Conservation (phyloP, 768 basidiomycete species). For the Dioszegia hungarica region DNA sequence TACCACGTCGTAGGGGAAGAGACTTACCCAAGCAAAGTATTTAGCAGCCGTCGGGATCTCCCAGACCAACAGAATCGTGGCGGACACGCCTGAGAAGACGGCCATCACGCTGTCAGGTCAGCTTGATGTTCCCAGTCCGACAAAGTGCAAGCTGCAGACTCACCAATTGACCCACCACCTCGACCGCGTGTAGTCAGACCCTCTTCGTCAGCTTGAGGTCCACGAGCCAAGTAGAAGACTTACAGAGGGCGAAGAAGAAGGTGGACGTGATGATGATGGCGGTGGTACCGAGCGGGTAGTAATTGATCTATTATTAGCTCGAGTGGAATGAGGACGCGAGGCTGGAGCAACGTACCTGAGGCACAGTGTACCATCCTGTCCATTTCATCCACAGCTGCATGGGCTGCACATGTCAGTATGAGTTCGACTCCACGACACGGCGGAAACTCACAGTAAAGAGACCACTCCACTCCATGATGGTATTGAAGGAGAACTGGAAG, state of each 20-base stretch:
- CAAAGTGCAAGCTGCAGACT: no score
- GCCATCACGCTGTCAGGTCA: not conserved
- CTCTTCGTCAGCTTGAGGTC: not conserved
- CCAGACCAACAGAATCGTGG: slow-evolving; percentile 57
- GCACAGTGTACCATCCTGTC: slow-evolving; percentile 11
- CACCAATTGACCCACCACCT: slow-evolving; percentile 7
- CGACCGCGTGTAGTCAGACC: slow-evolving; percentile 7
- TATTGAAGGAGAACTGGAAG: slow-evolving; percentile 13
- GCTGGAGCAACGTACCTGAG: not conserved
- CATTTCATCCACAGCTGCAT: slow-evolving; percentile 22
- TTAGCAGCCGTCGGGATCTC: slow-evolving; percentile 58
- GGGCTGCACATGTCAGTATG: not conserved
- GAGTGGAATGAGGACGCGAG: not conserved
- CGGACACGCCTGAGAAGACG: slow-evolving; percentile 3
- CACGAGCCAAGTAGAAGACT: not conserved
- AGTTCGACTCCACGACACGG: no score
- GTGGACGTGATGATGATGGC: slow-evolving; percentile 35
- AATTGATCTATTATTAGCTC: slow-evolving; percentile 22
- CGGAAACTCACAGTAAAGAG: slow-evolving; percentile 17
- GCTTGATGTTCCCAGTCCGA: no score
- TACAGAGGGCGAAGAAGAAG: slow-evolving; percentile 9
- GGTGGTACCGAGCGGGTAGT: slow-evolving; percentile 30
- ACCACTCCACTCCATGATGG: slow-evolving; percentile 25
- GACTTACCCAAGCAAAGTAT: slow-evolving; percentile 67
- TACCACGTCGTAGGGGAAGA: not conserved